Base-by-base conservation (phyloP, 495 filamentous ascomycete genomes). In the Aspergillus biplanus region DNA sequence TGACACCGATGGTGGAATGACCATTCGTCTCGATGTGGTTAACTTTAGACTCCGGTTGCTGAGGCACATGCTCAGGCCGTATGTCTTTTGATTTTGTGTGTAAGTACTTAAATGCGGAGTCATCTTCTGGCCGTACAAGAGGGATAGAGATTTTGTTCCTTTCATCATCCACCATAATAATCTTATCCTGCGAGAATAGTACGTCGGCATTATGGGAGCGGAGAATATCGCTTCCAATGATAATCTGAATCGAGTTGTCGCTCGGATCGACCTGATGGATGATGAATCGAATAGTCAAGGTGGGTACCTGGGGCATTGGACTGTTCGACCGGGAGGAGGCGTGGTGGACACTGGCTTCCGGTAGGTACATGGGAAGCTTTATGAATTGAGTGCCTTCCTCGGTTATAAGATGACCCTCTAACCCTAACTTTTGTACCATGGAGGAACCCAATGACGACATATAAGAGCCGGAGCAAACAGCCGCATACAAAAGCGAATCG, bases 111-210 rank as follows among this genome's bases (percentile, higher is more conserved):
- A 95, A 97, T 4, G 86, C 77, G 8, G 78, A 79, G 57, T 96
- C 92, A 63, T 92, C 88, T 72, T 97, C 94, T n/a, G 95, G 96
- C 46, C 94, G 86, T 52, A 96, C 93, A 62, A 99, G 88, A 32
- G 94, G 95, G 21, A 99, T 87, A 18, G 89, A 92, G n/a, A 99
- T 77, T 65, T 95, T 96, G 72, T 90, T 91, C 44, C 90, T 84
- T 33, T 94, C 90, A 69, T 93, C 90, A 68, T 94, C 91, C 64
- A 92, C 92, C 49, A 98, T 82, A 0, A 90, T 89, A 72, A 99
- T 83, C 61, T 87, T 86, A 65, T 96, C 96, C 61, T 93, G 90
- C 0, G 95, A 97, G 70, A 99, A 93, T 11, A 97, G 76, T 33
- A 99, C 84, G 72, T 99, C 96, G 27, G 92, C 93, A 69, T 89